phyloP scores from a whole-genome alignment of 2,329 filamentous ascomycete genomes.

The Hypoxylon sp. region DNA sequence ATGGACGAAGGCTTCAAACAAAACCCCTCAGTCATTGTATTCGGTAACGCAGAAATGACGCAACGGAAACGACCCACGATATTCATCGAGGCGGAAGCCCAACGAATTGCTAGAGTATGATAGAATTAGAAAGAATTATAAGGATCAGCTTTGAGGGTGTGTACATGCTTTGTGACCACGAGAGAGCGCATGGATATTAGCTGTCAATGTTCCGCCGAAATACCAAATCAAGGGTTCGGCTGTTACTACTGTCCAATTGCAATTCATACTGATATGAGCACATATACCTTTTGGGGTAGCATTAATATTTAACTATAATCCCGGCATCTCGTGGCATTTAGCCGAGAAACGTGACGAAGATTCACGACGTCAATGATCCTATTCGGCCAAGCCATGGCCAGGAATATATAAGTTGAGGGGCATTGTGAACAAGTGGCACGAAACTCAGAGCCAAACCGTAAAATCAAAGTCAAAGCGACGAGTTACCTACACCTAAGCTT shows the following conservation, averaged over 20 bases:
- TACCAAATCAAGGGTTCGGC: constrained; percentile 23
- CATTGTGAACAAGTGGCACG: neutral
- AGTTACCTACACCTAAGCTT: neutral
- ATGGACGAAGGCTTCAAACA: constrained; percentile 49
- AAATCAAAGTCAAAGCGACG: neutral
- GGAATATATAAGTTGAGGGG: constrained; percentile 25
- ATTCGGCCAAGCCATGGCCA: neutral
- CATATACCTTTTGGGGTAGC: neutral
- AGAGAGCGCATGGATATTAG: neutral
- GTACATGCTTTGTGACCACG: neutral
- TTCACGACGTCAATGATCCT: constrained; percentile 20
- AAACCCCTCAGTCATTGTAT: constrained; percentile 46
- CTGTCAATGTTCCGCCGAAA: neutral
- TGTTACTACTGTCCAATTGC: constrained; percentile 31
- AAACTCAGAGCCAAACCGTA: neutral
- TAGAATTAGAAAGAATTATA: neutral
- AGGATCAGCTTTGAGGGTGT: neutral
- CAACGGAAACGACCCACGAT: constrained; percentile 40
- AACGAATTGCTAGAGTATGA: constrained; percentile 36
- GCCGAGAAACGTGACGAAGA: constrained; percentile 20
- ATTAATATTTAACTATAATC: neutral
- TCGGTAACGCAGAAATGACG: constrained; percentile 45
- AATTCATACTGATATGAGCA: constrained; percentile 15
- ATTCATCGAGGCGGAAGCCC: constrained; percentile 42
- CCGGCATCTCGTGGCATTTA: constrained; percentile 33